A percentile compares a stretch with the other conserved stretches of the same genome.
Conservation (phyloP, 345 rosid species). For the Cardiospermum halicacabum region DNA sequence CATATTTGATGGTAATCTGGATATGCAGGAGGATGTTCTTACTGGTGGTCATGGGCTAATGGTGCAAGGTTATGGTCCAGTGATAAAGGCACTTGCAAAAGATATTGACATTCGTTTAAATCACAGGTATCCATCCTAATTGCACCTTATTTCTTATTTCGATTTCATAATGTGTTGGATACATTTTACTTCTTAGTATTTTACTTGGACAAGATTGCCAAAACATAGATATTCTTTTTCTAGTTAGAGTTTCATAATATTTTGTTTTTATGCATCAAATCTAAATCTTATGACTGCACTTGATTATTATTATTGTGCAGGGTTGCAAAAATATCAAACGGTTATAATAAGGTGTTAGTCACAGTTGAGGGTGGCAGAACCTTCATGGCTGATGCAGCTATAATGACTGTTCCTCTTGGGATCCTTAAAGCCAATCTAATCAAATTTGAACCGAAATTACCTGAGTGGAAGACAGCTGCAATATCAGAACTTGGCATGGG, state of each 20-base stretch:
- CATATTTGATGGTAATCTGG: neutral
- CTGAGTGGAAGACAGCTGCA: constrained; percentile 77
- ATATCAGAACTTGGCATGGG: constrained; percentile 79
- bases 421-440: constrained; percentile 78
- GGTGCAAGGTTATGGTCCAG: constrained; percentile 85
- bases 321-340: constrained; percentile 51
- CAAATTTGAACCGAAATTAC: constrained; percentile 75
- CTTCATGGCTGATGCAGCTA: constrained; percentile 73
- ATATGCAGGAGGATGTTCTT: constrained; percentile 73
- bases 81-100: constrained; percentile 75
- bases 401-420: constrained; percentile 73
- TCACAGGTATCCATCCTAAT: constrained; percentile 50
- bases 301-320: constrained; percentile 24
- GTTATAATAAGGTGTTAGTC: constrained; percentile 52
- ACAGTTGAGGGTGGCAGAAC: constrained; percentile 48
- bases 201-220: no score
- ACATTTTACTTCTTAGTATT: neutral
- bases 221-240: neutral
- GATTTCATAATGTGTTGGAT: no score
- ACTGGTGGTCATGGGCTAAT: constrained; percentile 93
- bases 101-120: constrained; percentile 62
- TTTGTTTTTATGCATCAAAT: neutral
- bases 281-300: constrained; percentile 12
- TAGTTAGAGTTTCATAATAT: neutral
- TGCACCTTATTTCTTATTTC: neutral